phyloP scores from a whole-genome alignment of 495 filamentous ascomycete genomes.

The Astrothelium subdiscretum region DNA sequence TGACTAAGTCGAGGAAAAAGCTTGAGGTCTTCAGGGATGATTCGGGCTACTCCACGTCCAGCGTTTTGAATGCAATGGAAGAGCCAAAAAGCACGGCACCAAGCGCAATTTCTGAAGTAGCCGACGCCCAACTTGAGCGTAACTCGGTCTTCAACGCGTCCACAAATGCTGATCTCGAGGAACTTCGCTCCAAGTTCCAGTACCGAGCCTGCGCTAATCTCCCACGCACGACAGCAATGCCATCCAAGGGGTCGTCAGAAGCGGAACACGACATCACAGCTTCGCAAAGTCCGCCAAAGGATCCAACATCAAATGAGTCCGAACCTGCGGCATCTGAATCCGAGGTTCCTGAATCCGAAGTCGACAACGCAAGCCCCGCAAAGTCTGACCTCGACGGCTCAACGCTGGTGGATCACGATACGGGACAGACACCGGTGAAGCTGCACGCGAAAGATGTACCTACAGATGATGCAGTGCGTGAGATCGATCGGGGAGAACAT shows the following conservation, averaged over 20 bases:
- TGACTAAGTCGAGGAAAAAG: conserved; percentile 23
- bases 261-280: neutral
- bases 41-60: neutral
- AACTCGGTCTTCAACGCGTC: neutral
- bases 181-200: conserved; percentile 13
- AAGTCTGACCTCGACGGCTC: conserved; percentile 3
- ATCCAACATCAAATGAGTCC: neutral
- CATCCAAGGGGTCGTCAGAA: neutral
- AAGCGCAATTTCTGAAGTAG: conserved; percentile 5
- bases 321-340: neutral
- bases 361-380: neutral
- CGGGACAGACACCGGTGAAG: neutral
- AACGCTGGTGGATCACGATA: neutral
- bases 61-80: conserved; percentile 8
- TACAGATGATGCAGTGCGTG: conserved; percentile 4
- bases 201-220: neutral
- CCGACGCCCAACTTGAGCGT: conserved; percentile 8
- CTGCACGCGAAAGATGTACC: neutral
- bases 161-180: conserved; percentile 4
- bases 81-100: conserved; percentile 4
- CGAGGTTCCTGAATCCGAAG: neutral
- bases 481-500: conserved; percentile 5
- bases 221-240: neutral
- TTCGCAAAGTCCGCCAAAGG: neutral
- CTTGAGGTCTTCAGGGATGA: conserved; percentile 16